Conservation (phyloP, 768 basidiomycete species). For the Lentinula sp. region DNA sequence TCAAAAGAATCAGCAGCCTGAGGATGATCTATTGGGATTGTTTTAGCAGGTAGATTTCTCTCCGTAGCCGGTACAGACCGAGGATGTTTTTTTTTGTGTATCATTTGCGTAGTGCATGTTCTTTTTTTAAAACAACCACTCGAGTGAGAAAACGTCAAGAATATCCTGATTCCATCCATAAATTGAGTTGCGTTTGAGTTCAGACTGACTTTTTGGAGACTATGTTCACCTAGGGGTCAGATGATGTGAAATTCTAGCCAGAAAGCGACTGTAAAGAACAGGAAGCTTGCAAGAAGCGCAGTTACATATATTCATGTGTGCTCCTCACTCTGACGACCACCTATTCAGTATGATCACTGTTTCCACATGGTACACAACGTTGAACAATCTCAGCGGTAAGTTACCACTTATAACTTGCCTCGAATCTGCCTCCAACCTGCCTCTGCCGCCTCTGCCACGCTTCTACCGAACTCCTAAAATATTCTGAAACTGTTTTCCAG, state of each 20-base stretch:
- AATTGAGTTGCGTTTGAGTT: neutral
- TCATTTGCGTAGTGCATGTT: neutral
- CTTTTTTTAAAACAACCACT: neutral
- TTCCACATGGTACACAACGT: neutral
- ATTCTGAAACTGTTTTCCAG: too few relatives aligned
- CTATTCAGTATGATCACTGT: neutral
- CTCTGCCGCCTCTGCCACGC: neutral
- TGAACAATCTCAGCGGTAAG: neutral
- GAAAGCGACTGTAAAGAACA: neutral
- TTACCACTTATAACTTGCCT: too few relatives aligned
- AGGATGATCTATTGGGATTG: slow-evolving; percentile 48
- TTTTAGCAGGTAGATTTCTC: slow-evolving; percentile 26
- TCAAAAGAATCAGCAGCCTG: slow-evolving; percentile 14
- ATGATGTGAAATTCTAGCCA: neutral
- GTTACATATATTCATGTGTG: neutral
- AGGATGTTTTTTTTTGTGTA: neutral
- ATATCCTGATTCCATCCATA: neutral
- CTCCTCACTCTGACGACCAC: neutral
- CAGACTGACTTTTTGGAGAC: neutral
- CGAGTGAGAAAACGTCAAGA: neutral
- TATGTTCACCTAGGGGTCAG: neutral
- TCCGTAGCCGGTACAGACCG: neutral
- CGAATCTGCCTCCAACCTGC: neutral
- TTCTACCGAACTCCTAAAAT: neutral
- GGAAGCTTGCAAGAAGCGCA: neutral